Evolutionary conservation across 202 grass and related monocot genomes (phyloP).

Genomic region (Schoenoplectus tabernaemontani): DNA sequence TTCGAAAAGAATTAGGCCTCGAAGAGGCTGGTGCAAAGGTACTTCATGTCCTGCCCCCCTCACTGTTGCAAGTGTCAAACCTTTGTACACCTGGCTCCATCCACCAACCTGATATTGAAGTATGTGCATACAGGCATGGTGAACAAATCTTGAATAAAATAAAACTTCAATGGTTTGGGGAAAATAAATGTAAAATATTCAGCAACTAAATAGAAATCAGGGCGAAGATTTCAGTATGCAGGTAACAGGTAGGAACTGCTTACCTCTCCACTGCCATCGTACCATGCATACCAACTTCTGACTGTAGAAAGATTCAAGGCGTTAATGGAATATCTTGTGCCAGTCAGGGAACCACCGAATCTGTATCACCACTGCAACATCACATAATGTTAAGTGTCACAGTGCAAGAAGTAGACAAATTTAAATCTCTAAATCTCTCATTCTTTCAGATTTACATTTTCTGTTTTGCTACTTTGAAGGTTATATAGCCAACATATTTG

Average conservation of each 20-base stretch:
- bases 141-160: too few species aligned
- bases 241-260: neutral
- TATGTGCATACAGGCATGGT: too few species aligned
- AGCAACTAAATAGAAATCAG: neutral
- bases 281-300: constrained; percentile 43
- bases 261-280: constrained; percentile 27
- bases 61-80: constrained; percentile 64
- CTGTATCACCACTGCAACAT: constrained; percentile 54
- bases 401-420: neutral
- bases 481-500: neutral
- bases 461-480: neutral
- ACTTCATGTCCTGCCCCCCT: constrained; percentile 77
- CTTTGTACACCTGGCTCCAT: constrained; percentile 90
- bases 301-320: constrained; percentile 42
- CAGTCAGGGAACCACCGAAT: constrained; percentile 48
- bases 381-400: neutral
- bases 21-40: constrained; percentile 61
- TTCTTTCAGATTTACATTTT: neutral
- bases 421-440: neutral
- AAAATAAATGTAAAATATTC: too few species aligned
- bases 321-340: constrained; percentile 62
- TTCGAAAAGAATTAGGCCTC: constrained; percentile 64
- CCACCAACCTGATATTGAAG: constrained; percentile 84
- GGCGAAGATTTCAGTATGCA: neutral
- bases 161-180: too few species aligned